Conservation (phyloP, 306 rosid species). For the Lathyrus sativus region DNA sequence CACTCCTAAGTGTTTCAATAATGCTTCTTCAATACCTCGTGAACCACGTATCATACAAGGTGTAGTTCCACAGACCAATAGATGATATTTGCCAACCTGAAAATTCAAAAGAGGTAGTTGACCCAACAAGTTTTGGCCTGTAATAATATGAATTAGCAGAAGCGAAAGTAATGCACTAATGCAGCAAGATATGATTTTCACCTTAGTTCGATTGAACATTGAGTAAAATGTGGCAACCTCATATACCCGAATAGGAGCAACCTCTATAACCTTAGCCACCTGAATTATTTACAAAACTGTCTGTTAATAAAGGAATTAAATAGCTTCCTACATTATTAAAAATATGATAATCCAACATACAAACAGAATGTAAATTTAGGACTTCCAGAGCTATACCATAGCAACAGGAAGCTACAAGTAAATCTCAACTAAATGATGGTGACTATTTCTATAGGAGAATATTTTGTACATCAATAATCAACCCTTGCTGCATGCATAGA, state of each 20-base stretch:
- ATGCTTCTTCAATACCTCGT: conserved; percentile 85
- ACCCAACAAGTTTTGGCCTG: conserved; percentile 37
- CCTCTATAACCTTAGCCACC: conserved; percentile 92
- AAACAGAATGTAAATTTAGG: conserved; percentile 10
- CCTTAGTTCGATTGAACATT: conserved; percentile 94
- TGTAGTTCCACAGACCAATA: conserved; percentile 96
- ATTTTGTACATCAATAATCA: conserved; percentile 1
- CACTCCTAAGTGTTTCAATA: conserved; percentile 90
- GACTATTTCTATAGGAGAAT: conserved; percentile 14
- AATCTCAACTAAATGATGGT: conserved; percentile 16
- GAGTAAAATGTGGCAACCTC: conserved; percentile 99
- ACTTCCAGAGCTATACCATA: neutral
- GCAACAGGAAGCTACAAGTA: conserved; percentile 16
- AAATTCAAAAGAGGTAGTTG: conserved; percentile 42
- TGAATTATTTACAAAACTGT: conserved; percentile 51
- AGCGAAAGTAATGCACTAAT: conserved; percentile 5
- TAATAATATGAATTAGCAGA: conserved; percentile 13
- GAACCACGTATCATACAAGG: conserved; percentile 99
- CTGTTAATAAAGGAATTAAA: conserved; percentile 24
- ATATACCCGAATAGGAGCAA: conserved; percentile 90
- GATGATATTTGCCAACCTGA: conserved; percentile 94
- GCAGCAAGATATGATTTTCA: conserved; percentile 39
- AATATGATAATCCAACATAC: conserved; percentile 14
- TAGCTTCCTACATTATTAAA: conserved; percentile 22
- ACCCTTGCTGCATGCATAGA: conserved; percentile 13